phyloP scores from a whole-genome alignment of 495 filamentous ascomycete species.

The Penicillium simplicissimum region DNA sequence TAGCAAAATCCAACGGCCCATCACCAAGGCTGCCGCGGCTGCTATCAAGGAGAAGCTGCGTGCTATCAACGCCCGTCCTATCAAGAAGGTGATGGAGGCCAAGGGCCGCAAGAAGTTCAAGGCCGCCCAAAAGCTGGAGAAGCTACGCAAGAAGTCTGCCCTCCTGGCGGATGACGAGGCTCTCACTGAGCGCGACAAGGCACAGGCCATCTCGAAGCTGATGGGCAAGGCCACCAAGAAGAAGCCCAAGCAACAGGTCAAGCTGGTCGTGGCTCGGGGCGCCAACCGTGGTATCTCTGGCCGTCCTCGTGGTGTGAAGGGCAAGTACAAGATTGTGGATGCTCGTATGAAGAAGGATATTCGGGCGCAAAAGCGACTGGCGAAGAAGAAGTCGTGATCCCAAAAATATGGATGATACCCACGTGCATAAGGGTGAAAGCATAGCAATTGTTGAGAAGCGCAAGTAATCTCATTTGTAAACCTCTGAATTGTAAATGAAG shows the following conservation, averaged over 20 bases:
- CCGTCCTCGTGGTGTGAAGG: slow-evolving; percentile 87
- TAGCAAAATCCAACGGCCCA: slow-evolving; percentile 80
- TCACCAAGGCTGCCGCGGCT: slow-evolving; percentile 81
- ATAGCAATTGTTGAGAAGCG: neutral
- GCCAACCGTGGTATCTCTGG: slow-evolving; percentile 78
- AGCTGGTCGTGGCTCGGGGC: slow-evolving; percentile 86
- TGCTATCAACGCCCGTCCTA: slow-evolving; percentile 91
- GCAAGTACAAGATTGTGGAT: slow-evolving; percentile 99
- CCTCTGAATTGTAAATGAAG: no score
- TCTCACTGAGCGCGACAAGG: slow-evolving; percentile 93
- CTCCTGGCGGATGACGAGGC: slow-evolving; percentile 83
- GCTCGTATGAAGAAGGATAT: slow-evolving; percentile 97
- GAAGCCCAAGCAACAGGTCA: slow-evolving; percentile 80
- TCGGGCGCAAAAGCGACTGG: slow-evolving; percentile 80
- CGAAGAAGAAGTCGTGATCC: slow-evolving; percentile 58
- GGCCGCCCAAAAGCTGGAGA: slow-evolving; percentile 85
- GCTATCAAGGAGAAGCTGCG: slow-evolving; percentile 96
- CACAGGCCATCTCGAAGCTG: slow-evolving; percentile 75
- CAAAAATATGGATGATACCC: slow-evolving; percentile 15
- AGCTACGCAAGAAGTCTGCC: slow-evolving; percentile 91
- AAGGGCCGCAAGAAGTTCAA: slow-evolving; percentile 96
- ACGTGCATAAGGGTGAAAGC: neutral
- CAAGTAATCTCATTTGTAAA: no score
- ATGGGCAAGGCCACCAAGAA: slow-evolving; percentile 81
- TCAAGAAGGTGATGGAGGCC: slow-evolving; percentile 98